Evolutionary conservation across 345 rosid genomes (phyloP).

Genomic region (Murraya koenigii): DNA sequence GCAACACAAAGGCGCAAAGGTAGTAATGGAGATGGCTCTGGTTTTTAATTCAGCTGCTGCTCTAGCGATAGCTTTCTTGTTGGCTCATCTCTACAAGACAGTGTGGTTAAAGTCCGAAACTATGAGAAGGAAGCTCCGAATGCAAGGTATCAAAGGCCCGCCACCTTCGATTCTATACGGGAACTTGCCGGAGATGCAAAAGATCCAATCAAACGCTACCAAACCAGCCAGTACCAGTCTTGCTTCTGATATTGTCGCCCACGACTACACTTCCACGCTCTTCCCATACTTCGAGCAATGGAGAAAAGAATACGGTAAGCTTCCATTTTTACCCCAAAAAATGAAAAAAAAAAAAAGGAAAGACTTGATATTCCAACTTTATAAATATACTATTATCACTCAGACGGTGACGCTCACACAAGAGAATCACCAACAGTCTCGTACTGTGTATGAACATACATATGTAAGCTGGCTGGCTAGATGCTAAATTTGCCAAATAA

Average conservation of each 20-base stretch:
- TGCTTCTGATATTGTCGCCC: conserved; percentile 39
- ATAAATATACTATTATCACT: not conserved
- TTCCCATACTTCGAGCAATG: conserved; percentile 78
- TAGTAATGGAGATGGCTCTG: conserved; percentile 8
- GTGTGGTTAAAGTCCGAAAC: conserved; percentile 25
- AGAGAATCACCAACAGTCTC: too few species aligned
- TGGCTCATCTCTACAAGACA: conserved; percentile 19
- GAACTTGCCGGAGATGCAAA: conserved; percentile 66
- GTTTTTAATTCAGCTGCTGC: not conserved
- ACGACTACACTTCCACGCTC: conserved; percentile 68
- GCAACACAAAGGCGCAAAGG: not conserved
- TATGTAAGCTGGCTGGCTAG: not conserved
- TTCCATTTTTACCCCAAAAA: not conserved
- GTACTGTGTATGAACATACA: not conserved
- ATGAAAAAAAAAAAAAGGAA: too few species aligned
- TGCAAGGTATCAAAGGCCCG: conserved; percentile 77
- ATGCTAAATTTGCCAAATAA: not conserved
- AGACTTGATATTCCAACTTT: too few species aligned
- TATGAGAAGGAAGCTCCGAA: conserved; percentile 38
- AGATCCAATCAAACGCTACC: conserved; percentile 30
- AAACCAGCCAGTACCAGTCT: not conserved
- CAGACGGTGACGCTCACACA: not conserved
- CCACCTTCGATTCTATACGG: conserved; percentile 56
- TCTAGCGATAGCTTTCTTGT: not conserved
- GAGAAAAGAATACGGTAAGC: conserved; percentile 70